Conservation (phyloP, 2,329 filamentous ascomycete genomes). For the Tolypocladium paradoxum region DNA sequence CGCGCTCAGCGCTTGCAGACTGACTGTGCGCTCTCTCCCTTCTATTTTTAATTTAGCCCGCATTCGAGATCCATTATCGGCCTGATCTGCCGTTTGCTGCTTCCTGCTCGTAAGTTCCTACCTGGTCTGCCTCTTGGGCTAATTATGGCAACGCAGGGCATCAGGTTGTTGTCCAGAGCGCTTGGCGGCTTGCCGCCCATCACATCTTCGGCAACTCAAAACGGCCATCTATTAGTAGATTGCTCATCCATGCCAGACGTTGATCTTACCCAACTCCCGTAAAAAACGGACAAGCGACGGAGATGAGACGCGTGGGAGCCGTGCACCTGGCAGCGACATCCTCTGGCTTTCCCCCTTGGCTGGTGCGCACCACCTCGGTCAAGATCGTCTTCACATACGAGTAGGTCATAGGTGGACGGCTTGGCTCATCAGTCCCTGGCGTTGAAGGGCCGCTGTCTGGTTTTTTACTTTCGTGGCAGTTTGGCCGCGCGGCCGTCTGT, state of each 20-base stretch:
- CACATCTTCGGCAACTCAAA: not conserved
- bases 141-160: no score
- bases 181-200: not conserved
- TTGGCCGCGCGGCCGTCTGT: not conserved
- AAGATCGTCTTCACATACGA: not conserved
- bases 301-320: not conserved
- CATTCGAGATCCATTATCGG: conserved; percentile 5
- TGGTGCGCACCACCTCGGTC: not conserved
- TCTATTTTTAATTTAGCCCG: conserved; percentile 27
- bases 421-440: not conserved
- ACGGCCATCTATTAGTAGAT: not conserved
- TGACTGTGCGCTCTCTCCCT: not conserved
- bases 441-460: not conserved
- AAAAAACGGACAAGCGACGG: not conserved
- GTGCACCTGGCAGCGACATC: not conserved
- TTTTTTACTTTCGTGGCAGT: not conserved
- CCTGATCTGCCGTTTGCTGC: conserved; percentile 4
- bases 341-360: not conserved
- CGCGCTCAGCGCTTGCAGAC: not conserved
- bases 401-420: no score
- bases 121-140: not conserved
- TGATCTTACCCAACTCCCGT: not conserved
- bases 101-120: no score
- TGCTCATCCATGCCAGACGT: not conserved
- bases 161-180: no score